Base-by-base conservation (phyloP, 306 rosid species). In the Pueraria montana region DNA sequence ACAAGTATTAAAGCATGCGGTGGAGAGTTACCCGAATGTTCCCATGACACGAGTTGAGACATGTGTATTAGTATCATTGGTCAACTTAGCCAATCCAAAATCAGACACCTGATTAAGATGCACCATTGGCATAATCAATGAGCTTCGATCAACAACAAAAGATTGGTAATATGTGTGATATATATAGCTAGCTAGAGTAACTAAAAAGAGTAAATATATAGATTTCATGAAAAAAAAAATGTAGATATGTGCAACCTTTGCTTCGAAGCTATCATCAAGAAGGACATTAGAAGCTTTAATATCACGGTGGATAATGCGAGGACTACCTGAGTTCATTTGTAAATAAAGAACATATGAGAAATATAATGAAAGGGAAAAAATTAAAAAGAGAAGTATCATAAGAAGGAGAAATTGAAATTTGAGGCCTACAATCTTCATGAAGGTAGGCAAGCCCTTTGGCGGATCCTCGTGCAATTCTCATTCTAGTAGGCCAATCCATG, bases 21-120 rank as follows among this genome's bases (percentile, higher is more conserved):
- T 16, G 11, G n/a, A 70, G 14, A 70, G 80, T 66, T 84, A 93
- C 97, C 98, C 98, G 55, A 91, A 88, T 67, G 97, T 91, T 34
- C 98, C 97, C 98, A 93, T 91, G 68, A 91, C 92, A 48, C 94
- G 81, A 42, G 98, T 93, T 76, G 98, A 89, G 14, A 93, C 97
- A 38, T 93, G 98, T 18, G 98, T 93, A 77, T 86, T 76, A 50
- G 55, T 91, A 80, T 93, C 98, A 2, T 86, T 78, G 17, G 94
- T 88, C 48, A 90, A 71, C 85, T 93, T 93, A 38, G 98, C 94
- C 82, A 93, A 72, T 84, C 98, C 97, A 71, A 91, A 93, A 87
- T 93, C 98, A 21, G 96, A 89, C 55, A 93, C 98, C 98, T 94
- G 59, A 55, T 72, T 4, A 21, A 58, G 50, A 59, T 78, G 65